Evolutionary conservation across 352 stramenopile genomes (phyloP), one percentile per base, ranked within the genome.

Genomic region (Pythium folliculosum): DNA sequence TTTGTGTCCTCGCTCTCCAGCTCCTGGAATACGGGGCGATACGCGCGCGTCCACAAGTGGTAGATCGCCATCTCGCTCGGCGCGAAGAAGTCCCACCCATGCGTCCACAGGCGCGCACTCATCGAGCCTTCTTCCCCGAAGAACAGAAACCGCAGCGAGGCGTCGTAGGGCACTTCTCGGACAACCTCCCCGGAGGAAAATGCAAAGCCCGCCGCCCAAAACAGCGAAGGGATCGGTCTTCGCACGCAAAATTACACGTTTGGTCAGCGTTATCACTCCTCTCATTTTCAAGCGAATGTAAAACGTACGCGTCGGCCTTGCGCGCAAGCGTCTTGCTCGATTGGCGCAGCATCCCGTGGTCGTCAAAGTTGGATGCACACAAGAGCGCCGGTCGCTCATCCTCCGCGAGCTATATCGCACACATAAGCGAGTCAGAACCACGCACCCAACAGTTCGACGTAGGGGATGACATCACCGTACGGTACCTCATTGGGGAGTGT

Each of bases 101-200:
- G 73, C 5, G 91, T 98, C 77, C 86, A 98, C 8, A 98, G 77
- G 32, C 94, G 77, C 16, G 88, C 86, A 49, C 92, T 94, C 91
- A 98, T 97, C 19, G 73, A 84, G 5, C 89, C 69, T 76, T 98
- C 95, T 80, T 99, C 95, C 25, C 95, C 95, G 71, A 98, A 98
- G 67, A 98, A 99, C 3, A 98, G 70, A 54, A 97, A 88, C 13
- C 81, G 82, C 13, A 98, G 67, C 21, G 66, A 77, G 7, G 70
- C 72, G 69, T 98, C 94, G 69, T 98, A 98, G 0, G 86, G 89
- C 30, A 95, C 92, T 64, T 91, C 77, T 5, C 51, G 25, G 3
- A 91, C 75, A 3, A 89, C 81, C 19, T 63, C 30, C 10, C 73
- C 71, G 1, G 74, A 80, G 1, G 81, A 86, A 67, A 94, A 92